phyloP scores from a whole-genome alignment of 257 asterid species.

The Nyctanthes arbortristis region DNA sequence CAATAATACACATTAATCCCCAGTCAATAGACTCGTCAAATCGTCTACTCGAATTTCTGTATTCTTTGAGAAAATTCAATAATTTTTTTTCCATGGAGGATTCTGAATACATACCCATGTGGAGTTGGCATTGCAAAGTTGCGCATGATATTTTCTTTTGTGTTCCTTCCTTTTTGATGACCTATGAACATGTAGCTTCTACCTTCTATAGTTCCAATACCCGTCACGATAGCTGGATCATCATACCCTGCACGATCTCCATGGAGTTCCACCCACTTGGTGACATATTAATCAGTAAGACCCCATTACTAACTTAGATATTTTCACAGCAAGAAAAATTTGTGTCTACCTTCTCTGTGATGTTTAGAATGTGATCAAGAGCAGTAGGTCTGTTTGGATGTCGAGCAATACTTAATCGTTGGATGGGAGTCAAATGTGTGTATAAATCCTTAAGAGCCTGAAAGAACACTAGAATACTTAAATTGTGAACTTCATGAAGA shows the following conservation, averaged over 20 bases:
- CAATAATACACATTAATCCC: background rate
- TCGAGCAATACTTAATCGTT: slow-evolving; percentile 50
- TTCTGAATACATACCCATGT: slow-evolving; percentile 41
- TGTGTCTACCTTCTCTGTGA: slow-evolving; percentile 46
- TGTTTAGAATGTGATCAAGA: slow-evolving; percentile 51
- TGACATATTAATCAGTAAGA: slow-evolving; percentile 12
- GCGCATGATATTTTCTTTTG: slow-evolving; percentile 54
- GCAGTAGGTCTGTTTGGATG: slow-evolving; percentile 57
- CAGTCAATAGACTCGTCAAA: background rate
- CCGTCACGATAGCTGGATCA: slow-evolving; percentile 53
- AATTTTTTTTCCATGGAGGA: background rate
- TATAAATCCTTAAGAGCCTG: slow-evolving; percentile 53
- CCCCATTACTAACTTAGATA: background rate
- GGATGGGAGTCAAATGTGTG: slow-evolving; percentile 51
- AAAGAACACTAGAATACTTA: slow-evolving; percentile 6
- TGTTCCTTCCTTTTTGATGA: slow-evolving; percentile 54
- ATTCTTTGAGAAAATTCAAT: background rate
- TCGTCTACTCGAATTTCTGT: background rate
- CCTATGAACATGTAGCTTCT: slow-evolving; percentile 54
- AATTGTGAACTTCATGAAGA: slow-evolving; percentile 1
- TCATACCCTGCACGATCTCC: slow-evolving; percentile 56
- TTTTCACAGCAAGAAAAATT: slow-evolving; percentile 1
- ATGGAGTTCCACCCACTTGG: slow-evolving; percentile 53
- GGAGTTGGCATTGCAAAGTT: slow-evolving; percentile 68
- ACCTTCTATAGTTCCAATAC: slow-evolving; percentile 45